Base-by-base conservation (phyloP, 805 yeast species). In the Cephaloascus albidus region DNA sequence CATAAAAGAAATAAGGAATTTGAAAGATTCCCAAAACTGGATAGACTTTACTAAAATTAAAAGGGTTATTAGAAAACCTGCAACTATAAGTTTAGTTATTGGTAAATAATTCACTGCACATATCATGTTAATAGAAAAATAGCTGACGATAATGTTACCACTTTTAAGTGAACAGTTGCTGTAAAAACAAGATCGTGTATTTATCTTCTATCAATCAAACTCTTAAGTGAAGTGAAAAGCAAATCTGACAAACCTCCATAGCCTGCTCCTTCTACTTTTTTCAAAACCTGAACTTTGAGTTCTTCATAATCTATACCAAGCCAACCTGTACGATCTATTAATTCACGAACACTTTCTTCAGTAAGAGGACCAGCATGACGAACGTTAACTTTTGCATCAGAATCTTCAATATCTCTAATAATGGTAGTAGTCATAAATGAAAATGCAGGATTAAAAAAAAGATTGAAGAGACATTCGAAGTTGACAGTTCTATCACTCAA, bases 331-430 rank as follows among this genome's bases (percentile, higher is more conserved):
- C 53, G 59, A 30, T 63, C 60, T 1, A 43, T 35, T 4, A 76
- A 40, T 4, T 45, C 51, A 4, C 45, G 40, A n/a, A 72, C 69
- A 5, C 72, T 61, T 2, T 51, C 55, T 37, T 61, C 65, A n/a
- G 71, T 65, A 10, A 76, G 49, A 1, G 82, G 82, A 0, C 82
- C 82, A 10, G 68, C 71, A 39, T 72, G 72, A 17, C 79, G 52
- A 3, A 51, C 49, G 12, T 56, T 53, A 12, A 66, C 57, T 0
- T 43, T 51, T 0, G 49, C 49, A 10, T 49, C 46, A 3, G 46
- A 42, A 38, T 75, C 80, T 43, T 77, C 83, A 3, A 74, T 41
- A 3, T 52, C 47, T 59, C 78, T 59, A 2, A 77, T 49, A 2
- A 70, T 55, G 19, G 60, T 61, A 0, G 78, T 66, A 10, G 70